Base-by-base conservation (phyloP, 805 yeast genomes). In the Starmerella scarabaei region DNA sequence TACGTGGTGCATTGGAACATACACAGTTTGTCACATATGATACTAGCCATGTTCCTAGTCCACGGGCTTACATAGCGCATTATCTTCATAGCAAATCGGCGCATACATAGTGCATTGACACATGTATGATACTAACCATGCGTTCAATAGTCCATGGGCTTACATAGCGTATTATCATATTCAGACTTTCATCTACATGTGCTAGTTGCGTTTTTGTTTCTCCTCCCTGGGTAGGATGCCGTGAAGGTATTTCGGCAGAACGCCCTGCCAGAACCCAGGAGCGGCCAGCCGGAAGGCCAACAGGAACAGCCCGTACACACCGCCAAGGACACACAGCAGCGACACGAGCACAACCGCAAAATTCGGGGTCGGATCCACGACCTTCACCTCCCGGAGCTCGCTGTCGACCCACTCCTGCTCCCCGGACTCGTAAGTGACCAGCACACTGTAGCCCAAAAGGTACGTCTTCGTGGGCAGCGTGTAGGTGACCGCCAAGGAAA, bases 301-400 rank as follows among this genome's bases (percentile, higher is more conserved):
- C 58, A 75, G 79, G 33, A 64, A 75, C 35, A 69, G 50, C 31
- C 63, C 70, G 37, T 64, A 75, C 21, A 76, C 38, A 16, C 76
- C 57, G 18, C 61, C 68, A 3, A 64, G 50, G 42, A 82, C 60
- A 20, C 80, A 49, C 14, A 73, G 37, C 55, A 75, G 79, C 48
- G 80, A 69, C 27, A 80, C 57, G 43, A 83, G 55, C 53, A 84
- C 70, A 59, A 77, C 75, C 12, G 78, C 75, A 39, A 77, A 48
- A 0, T 93, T 77, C 51, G 85, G 64, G 41, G 77, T 69, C 28
- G 69, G 71, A 52, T 84, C 94, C 9, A 59, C 59, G 41, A 85
- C 71, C 18, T 64, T 57, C 33, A 80, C 62, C 14, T 52, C 48
- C 9, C 41, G 37, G 30, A 44, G 46, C 41, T 40, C 50, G 28